Evolutionary conservation across 768 basidiomycete species (phyloP).

Genomic region (Russula olivacea): DNA sequence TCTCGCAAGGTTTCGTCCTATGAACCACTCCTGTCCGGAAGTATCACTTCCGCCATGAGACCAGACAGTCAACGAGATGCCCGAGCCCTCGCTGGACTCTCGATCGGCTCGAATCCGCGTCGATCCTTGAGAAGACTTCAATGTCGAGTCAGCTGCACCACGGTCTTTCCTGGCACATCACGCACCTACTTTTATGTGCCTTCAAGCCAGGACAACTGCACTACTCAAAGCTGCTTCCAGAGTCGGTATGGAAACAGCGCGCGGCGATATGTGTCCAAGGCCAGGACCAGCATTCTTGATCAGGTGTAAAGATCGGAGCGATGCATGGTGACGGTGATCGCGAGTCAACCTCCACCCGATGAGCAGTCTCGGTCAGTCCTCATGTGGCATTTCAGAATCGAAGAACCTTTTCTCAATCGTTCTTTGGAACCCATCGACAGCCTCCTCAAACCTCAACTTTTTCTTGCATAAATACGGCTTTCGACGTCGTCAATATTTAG

Average conservation of each 20-base stretch:
- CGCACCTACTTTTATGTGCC: background rate
- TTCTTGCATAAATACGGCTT: slow-evolving; percentile 3
- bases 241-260: background rate
- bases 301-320: too few relatives aligned
- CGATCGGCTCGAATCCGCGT: background rate
- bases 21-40: background rate
- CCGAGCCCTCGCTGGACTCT: slow-evolving; percentile 10
- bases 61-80: background rate
- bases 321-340: too few relatives aligned
- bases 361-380: background rate
- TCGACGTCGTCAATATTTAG: background rate
- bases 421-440: background rate
- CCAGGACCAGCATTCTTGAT: too few relatives aligned
- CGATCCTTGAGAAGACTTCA: background rate
- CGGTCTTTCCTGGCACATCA: background rate
- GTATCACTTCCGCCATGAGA: background rate
- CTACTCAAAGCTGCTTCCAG: background rate
- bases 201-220: background rate
- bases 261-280: background rate
- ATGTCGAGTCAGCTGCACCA: background rate
- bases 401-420: background rate
- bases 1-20: background rate
- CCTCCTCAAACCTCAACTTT: slow-evolving; percentile 6
- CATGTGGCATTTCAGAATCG: background rate
- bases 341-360: too few relatives aligned